Percentiles rank a stretch among this genome's conserved stretches.
Conservation (phyloP, 768 basidiomycete species). For the Leccinum olivaceopallidum region DNA sequence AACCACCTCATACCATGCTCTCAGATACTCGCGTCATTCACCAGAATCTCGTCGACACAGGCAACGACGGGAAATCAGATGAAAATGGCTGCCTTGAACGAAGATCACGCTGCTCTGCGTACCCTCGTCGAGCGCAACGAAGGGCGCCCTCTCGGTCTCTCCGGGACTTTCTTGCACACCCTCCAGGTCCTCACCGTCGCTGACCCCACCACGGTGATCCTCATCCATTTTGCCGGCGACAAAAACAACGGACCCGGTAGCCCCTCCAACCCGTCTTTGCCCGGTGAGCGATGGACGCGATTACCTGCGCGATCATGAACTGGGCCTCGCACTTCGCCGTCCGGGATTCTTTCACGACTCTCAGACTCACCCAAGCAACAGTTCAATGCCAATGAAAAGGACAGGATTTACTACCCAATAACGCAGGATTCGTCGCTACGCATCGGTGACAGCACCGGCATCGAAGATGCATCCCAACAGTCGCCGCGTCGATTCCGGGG, state of each 20-base stretch:
- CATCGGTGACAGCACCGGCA: conserved; percentile 66
- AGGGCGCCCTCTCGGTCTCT: conserved; percentile 34
- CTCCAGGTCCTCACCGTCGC: conserved; percentile 31
- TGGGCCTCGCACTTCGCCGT: conserved; percentile 59
- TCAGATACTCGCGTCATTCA: conserved; percentile 12
- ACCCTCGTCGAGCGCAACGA: conserved; percentile 33
- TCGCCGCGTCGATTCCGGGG: too few relatives aligned
- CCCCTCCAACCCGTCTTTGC: conserved; percentile 18
- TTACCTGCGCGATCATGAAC: conserved; percentile 44
- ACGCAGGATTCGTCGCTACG: conserved; percentile 69
- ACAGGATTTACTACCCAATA: conserved; percentile 60
- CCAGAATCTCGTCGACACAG: conserved; percentile 30
- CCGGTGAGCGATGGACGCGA: conserved; percentile 18
- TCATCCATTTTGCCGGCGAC: conserved; percentile 27
- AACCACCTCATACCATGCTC: not conserved
- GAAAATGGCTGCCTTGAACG: conserved; percentile 24
- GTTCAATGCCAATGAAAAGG: conserved; percentile 19
- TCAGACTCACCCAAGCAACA: conserved; percentile 22
- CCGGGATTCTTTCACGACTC: conserved; percentile 46
- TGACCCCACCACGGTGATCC: conserved; percentile 27
- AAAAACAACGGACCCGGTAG: conserved; percentile 37
- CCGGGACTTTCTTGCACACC: conserved; percentile 20
- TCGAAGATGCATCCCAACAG: conserved; percentile 42
- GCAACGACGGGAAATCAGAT: conserved; percentile 25
- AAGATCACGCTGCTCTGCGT: conserved; percentile 23